These are phyloP conservation scores for Malus hybrid DNA, from an alignment of 331 rosid genomes.

Conservation along the genomic window DNA sequence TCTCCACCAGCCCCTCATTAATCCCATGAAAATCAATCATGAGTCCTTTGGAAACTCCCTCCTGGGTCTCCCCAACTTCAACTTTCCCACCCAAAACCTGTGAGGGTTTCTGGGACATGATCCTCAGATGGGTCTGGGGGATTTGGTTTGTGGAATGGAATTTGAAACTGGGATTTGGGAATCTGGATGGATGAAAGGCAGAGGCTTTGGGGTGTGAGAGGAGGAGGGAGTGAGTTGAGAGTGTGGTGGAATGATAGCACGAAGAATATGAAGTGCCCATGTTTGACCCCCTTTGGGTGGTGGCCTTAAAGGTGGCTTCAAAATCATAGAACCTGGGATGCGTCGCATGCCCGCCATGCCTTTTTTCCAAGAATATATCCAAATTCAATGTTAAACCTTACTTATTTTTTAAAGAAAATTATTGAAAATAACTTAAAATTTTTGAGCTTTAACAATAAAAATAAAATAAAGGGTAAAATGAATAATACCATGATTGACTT, in stretches of 20 bases:
- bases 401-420: too few species aligned
- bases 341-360: neutral
- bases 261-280: slow-evolving; percentile 30
- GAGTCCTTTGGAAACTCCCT: slow-evolving; percentile 6
- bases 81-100: slow-evolving; percentile 19
- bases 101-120: slow-evolving; percentile 29
- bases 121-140: slow-evolving; percentile 8
- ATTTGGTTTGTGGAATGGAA: slow-evolving; percentile 9
- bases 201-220: neutral
- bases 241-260: neutral
- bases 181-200: neutral
- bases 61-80: slow-evolving; percentile 30
- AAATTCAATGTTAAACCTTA: too few species aligned
- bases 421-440: too few species aligned
- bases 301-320: neutral
- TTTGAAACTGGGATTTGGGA: neutral
- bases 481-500: too few species aligned
- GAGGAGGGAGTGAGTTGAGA: neutral
- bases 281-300: neutral
- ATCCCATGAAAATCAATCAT: slow-evolving; percentile 41
- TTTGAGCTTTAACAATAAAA: too few species aligned
- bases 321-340: neutral
- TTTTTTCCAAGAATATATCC: too few species aligned
- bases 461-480: too few species aligned
- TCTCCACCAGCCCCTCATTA: slow-evolving; percentile 39